phyloP scores from a whole-genome alignment of 192 early-diverging fungal species.

The Ambispora gerdemannii region DNA sequence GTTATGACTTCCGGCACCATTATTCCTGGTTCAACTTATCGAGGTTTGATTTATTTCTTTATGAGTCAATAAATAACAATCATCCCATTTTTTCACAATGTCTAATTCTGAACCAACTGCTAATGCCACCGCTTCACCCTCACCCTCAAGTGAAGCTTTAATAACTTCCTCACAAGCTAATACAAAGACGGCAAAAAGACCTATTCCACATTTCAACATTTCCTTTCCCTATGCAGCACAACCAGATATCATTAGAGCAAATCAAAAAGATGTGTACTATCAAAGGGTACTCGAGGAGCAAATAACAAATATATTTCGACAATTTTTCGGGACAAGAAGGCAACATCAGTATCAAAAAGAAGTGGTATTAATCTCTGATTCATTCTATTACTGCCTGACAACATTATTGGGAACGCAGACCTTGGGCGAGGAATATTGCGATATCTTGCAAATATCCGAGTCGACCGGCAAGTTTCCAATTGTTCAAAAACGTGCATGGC shows the following conservation, averaged over 20 bases:
- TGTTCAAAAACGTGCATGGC: constrained; percentile 38
- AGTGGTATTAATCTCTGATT: constrained; percentile 57
- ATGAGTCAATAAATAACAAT: too few species aligned
- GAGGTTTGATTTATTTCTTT: too few species aligned
- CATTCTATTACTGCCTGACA: constrained; percentile 74
- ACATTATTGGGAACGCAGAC: constrained; percentile 75
- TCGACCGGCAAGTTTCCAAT: constrained; percentile 50
- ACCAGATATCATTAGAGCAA: constrained; percentile 81
- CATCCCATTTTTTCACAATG: too few species aligned
- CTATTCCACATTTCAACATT: constrained; percentile 35
- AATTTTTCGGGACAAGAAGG: constrained; percentile 55
- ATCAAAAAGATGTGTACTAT: constrained; percentile 89
- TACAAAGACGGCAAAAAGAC: too few species aligned
- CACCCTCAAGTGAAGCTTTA: too few species aligned
- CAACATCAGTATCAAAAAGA: constrained; percentile 62
- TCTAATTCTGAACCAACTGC: too few species aligned
- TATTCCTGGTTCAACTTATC: too few species aligned
- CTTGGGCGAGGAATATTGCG: constrained; percentile 94
- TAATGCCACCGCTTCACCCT: too few species aligned
- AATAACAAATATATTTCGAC: constrained; percentile 59
- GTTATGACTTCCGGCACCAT: too few species aligned
- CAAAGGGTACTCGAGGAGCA: constrained; percentile 62
- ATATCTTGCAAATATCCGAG: constrained; percentile 68
- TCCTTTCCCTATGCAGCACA: constrained; percentile 70
- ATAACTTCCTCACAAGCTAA: too few species aligned